Evolutionary conservation across 202 grass and related monocot genomes (phyloP), one percentile per base, ranked within the genome.

Genomic region (Hordeum pubiflorum): DNA sequence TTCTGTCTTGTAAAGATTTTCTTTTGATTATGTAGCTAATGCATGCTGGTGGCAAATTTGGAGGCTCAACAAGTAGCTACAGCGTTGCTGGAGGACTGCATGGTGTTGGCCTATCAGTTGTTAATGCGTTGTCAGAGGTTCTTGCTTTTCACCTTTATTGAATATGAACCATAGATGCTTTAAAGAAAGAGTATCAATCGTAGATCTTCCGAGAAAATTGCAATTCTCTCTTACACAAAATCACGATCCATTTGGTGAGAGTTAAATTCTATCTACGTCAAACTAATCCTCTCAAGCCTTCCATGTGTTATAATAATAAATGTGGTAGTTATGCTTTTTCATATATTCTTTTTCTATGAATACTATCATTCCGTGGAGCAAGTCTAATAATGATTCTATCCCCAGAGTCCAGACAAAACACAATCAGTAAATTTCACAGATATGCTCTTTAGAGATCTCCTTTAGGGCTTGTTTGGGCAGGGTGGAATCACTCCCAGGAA

Each of bases 61-160:
- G 96, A 83, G 92, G 96, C 72, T 88, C 87, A 86, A 95, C 91
- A 56, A 95, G 92, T 85, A 85, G 96, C 37, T 99, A 99, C 59
- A 95, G 70, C 89, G 92, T 99, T 74, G 93, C 92, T 63, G 96
- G 96, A 68, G 96, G 96, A 64, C 63, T 99, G 37, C 92, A 99
- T 83, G 96, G 96, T 85, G 96, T 99, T 81, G 96, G 96, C 9
- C 80, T 99, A 46, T 95, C 90, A 78, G 92, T 99, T 80, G 96
- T 99, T 78, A 99, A 99, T 90, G 96, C 92, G 85, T 91, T 99
- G 63, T 99, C 92, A 69, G 90, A 99, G 96, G 96, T 94, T 85
- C 72, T 62, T 83, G 58, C 78, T 82, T 82, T 87, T 91, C 39
- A 67, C 69, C 74, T 55, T 60, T 78, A 60, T 32, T 67, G 43